Percentiles rank a stretch among this genome's conserved stretches.
These are phyloP conservation scores for Fomitopsis pinicola DNA, from an alignment of 1,284 basidiomycete genomes.

Conservation along the genomic window DNA sequence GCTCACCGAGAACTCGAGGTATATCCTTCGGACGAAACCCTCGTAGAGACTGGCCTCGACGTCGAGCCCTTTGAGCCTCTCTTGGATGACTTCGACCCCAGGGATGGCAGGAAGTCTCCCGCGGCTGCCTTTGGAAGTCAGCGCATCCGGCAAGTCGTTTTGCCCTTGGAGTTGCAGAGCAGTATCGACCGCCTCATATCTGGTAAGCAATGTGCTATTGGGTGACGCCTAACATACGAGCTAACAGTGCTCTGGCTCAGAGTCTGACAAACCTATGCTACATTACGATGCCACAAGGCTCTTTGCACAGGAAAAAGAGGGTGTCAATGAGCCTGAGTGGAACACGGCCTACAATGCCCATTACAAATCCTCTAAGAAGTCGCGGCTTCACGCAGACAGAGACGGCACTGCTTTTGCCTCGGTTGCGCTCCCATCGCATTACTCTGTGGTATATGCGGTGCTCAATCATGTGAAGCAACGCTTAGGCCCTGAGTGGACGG, in stretches of 20 bases:
- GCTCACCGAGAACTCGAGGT: constrained; percentile 51
- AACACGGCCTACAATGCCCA: constrained; percentile 45
- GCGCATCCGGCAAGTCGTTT: constrained; percentile 59
- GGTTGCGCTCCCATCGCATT: constrained; percentile 73
- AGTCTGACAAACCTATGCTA: constrained; percentile 57
- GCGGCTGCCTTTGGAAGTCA: constrained; percentile 78
- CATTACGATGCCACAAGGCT: constrained; percentile 69
- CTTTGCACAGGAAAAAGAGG: constrained; percentile 40
- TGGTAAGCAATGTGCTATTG: constrained; percentile 34
- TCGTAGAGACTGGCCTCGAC: constrained; percentile 17
- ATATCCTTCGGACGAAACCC: constrained; percentile 30
- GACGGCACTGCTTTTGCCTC: constrained; percentile 75
- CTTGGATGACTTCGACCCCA: constrained; percentile 29
- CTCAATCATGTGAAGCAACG: constrained; percentile 59
- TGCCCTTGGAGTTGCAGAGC: constrained; percentile 68
- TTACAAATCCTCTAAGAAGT: constrained; percentile 58
- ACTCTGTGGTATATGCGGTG: constrained; percentile 66
- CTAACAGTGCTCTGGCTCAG: constrained; percentile 30
- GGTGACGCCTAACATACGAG: background rate
- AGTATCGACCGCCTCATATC: constrained; percentile 55
- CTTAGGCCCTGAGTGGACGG: constrained; percentile 53
- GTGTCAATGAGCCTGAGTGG: constrained; percentile 38
- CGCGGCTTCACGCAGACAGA: constrained; percentile 51
- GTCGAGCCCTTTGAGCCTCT: constrained; percentile 21
- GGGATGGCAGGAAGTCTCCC: constrained; percentile 66